These are phyloP conservation scores for Striga hermonthica DNA, from an alignment of 305 asterid genomes.

Conservation along the genomic window DNA sequence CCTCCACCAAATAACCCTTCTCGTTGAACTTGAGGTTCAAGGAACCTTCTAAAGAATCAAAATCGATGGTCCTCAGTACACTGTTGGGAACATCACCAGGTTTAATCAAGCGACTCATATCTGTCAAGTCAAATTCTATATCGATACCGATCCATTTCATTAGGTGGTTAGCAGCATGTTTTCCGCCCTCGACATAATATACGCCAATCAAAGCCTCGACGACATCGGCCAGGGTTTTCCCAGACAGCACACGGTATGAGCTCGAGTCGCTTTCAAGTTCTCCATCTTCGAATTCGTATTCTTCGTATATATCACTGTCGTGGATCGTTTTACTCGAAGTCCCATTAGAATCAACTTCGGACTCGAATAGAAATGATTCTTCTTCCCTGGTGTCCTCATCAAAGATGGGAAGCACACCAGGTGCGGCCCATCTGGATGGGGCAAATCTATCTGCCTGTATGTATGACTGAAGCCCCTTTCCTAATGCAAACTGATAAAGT, in stretches of 20 bases:
- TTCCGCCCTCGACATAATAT: slow-evolving; percentile 96
- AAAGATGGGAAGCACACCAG: slow-evolving; percentile 93
- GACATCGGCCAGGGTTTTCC: slow-evolving; percentile 96
- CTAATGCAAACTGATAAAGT: slow-evolving; percentile 73
- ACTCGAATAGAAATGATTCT: slow-evolving; percentile 52
- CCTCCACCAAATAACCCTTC: slow-evolving; percentile 77
- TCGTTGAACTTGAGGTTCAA: slow-evolving; percentile 66
- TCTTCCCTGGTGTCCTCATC: slow-evolving; percentile 85
- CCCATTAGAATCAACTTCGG: slow-evolving; percentile 36
- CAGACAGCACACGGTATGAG: slow-evolving; percentile 94
- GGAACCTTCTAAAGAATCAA: slow-evolving; percentile 70
- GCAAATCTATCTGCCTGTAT: slow-evolving; percentile 99
- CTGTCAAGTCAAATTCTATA: slow-evolving; percentile 70
- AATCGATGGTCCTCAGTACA: slow-evolving; percentile 71
- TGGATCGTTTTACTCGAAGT: slow-evolving; percentile 33
- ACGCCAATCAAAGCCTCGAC: slow-evolving; percentile 98
- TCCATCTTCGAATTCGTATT: slow-evolving; percentile 89
- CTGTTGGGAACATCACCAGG: slow-evolving; percentile 63
- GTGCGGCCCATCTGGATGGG: slow-evolving; percentile 99
- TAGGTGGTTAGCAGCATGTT: slow-evolving; percentile 83
- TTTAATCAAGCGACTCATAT: slow-evolving; percentile 46
- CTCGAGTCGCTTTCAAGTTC: slow-evolving; percentile 93
- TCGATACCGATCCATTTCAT: slow-evolving; percentile 96
- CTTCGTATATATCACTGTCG: slow-evolving; percentile 54
- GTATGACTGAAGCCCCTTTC: slow-evolving; percentile 86